Base-by-base conservation (phyloP, 352 stramenopile species). In the Pythium apleroticum region DNA sequence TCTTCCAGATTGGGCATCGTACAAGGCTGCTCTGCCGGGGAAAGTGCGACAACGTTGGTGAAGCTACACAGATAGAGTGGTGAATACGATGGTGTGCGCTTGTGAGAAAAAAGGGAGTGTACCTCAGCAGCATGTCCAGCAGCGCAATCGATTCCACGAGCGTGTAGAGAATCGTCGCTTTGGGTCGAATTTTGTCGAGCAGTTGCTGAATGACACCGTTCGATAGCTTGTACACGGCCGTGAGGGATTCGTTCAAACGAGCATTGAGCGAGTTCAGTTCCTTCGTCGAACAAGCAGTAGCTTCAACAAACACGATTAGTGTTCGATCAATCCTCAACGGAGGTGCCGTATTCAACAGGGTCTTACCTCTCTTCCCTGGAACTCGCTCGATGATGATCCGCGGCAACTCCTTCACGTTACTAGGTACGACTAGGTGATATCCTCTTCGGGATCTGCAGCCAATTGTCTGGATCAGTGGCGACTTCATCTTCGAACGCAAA, bases 121-220 rank as follows among this genome's bases (percentile, higher is more conserved):
- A 95, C 88, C 88, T 95, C 24, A 97, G 71, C 11, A 98, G 74
- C 88, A 98, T 97, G 53, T 98, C 93, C 22, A 98, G 72, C 25
- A 97, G 62, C n/a, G 90, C 86, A 10, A 97, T 73, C 54, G 85
- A 92, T 71, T 98, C 91, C 31, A 91, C 79, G 76, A 96, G 93
- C 15, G 81, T 76, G 60, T 97, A 96, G 58, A 98, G 81, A 5
- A 75, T 68, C 12, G 80, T 76, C 1, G 93, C 79, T 52, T 78
- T 74, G 24, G 89, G 79, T 10, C 82, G 79, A 55, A 98, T 90
- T 56, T 86, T 81, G 56, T 91, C 74, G 10, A 97, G 74, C 3
- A 97, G 68, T 11, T 86, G 71, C 57, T 97, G 89, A 22, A 97
- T 86, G 14, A 95, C 78, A 22, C 75, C 70, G 60, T 96, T 95